phyloP scores from a whole-genome alignment of 345 rosid species.

The Mallotus nudiflorus region DNA sequence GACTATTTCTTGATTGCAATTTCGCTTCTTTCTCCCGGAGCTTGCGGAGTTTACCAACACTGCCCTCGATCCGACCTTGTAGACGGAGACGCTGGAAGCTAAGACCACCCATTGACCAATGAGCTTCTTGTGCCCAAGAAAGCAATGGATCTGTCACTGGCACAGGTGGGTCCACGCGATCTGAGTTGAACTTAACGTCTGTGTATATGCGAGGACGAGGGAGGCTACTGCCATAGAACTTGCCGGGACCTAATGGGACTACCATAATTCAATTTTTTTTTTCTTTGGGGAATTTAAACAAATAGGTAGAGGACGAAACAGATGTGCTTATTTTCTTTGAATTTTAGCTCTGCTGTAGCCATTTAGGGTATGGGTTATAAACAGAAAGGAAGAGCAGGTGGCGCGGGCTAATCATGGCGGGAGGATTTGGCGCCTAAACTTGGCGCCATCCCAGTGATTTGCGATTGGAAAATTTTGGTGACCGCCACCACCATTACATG shows the following conservation, averaged over 20 bases:
- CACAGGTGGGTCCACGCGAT: slow-evolving; percentile 70
- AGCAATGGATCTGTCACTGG: slow-evolving; percentile 74
- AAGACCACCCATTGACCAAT: slow-evolving; percentile 99
- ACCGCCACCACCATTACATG: no score
- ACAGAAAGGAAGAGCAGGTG: background rate
- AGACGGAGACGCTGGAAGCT: slow-evolving; percentile 80
- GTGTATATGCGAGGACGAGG: slow-evolving; percentile 84
- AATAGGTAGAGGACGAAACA: background rate
- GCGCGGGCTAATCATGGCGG: slow-evolving; percentile 34
- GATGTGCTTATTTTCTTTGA: background rate
- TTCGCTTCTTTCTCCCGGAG: slow-evolving; percentile 42
- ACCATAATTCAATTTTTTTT: slow-evolving; percentile 38
- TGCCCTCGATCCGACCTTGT: slow-evolving; percentile 91
- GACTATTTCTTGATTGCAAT: background rate
- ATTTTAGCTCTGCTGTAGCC: background rate
- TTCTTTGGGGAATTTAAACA: slow-evolving; percentile 7
- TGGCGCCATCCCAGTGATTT: slow-evolving; percentile 31
- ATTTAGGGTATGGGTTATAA: background rate
- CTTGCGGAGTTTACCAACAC: slow-evolving; percentile 48
- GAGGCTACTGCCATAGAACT: slow-evolving; percentile 89
- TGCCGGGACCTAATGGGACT: slow-evolving; percentile 52
- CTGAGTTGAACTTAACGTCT: slow-evolving; percentile 42
- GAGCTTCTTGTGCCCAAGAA: slow-evolving; percentile 90
- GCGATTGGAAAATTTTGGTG: background rate
- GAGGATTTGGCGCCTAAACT: slow-evolving; percentile 42